These are phyloP conservation scores for Talaromyces sp. DNA, from an alignment of 2,329 filamentous ascomycete genomes.

Conservation along the genomic window DNA sequence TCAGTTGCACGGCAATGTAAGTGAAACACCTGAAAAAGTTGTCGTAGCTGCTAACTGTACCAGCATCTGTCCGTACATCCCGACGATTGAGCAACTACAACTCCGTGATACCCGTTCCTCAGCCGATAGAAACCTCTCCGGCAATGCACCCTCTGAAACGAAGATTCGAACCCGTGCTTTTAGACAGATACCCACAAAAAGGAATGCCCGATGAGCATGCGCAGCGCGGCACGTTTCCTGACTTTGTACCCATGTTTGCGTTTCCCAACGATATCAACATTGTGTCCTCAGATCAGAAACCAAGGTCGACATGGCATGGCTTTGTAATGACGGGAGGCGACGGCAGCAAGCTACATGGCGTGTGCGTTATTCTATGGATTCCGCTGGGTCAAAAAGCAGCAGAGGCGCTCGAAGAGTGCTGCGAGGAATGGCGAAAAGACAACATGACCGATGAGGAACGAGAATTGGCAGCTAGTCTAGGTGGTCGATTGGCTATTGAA, in stretches of 20 bases:
- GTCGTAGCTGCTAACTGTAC: conserved; percentile 24
- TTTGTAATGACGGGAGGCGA: conserved; percentile 97
- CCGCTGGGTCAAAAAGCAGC: conserved; percentile 78
- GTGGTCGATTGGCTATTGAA: conserved; percentile 80
- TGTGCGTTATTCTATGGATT: conserved; percentile 89
- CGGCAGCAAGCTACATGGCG: conserved; percentile 85
- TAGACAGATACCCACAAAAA: conserved; percentile 89
- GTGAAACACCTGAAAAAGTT: conserved; percentile 2
- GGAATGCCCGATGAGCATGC: conserved; percentile 74
- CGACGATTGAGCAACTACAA: conserved; percentile 95
- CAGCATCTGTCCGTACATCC: conserved; percentile 71
- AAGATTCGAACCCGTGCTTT: conserved; percentile 90
- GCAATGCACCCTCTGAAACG: conserved; percentile 95
- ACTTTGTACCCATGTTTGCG: conserved; percentile 98
- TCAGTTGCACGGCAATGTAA: conserved; percentile 68
- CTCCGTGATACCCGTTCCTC: conserved; percentile 89
- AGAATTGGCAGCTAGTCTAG: conserved; percentile 86
- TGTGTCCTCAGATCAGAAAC: conserved; percentile 88
- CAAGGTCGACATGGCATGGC: conserved; percentile 96
- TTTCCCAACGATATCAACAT: conserved; percentile 98
- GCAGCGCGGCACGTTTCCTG: conserved; percentile 80
- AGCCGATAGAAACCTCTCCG: conserved; percentile 82
- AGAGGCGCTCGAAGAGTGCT: conserved; percentile 68
- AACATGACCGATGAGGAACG: conserved; percentile 99
- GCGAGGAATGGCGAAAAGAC: conserved; percentile 79